Base-by-base conservation (phyloP, 352 stramenopile species). In the Pythium diclinum region DNA sequence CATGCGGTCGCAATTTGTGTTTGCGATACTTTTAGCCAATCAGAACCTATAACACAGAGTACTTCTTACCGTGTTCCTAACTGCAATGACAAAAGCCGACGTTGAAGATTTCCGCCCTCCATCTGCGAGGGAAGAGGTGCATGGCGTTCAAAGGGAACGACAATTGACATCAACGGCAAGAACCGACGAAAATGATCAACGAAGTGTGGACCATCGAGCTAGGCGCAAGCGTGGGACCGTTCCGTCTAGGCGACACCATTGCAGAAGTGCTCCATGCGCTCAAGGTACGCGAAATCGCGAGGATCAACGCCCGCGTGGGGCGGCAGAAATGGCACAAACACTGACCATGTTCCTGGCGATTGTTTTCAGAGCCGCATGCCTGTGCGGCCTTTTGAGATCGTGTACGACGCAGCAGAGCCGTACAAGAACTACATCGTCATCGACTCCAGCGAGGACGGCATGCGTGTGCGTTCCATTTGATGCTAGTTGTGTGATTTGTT, bases 181-280 rank as follows among this genome's bases (percentile, higher is more conserved):
- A 11, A 66, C 25, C 25, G 48, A 23, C 51, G 23, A 58, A 59
- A 14, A 87, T 89, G 84, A 90, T 82, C 64, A 77, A 81, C 36
- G 79, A 93, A 67, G 80, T 95, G 51, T 95, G 87, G 87, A 79
- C 83, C 70, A 91, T 95, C 62, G 85, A 91, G 55, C 73, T 91
- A 51, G 87, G 87, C 75, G 78, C 69, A n/a, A 78, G 72, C 44
- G 79, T 95, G 10, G 87, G 87, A 0, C 87, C 87, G 19, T 92
- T 95, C 68, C 81, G 75, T 6, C 77, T 95, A 2, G 87, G 87
- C 6, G 80, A 85, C 21, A 93, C 65, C 49, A 71, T 95, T 48
- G 81, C 81, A 5, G 84, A 93, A 38, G 83, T 79, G 57, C 74
- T 95, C 6, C 74, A 91, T 61, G 82, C 80, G 30, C 81, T 95